phyloP scores from a whole-genome alignment of 2,329 filamentous ascomycete species.

The Fusarium dlaminii region DNA sequence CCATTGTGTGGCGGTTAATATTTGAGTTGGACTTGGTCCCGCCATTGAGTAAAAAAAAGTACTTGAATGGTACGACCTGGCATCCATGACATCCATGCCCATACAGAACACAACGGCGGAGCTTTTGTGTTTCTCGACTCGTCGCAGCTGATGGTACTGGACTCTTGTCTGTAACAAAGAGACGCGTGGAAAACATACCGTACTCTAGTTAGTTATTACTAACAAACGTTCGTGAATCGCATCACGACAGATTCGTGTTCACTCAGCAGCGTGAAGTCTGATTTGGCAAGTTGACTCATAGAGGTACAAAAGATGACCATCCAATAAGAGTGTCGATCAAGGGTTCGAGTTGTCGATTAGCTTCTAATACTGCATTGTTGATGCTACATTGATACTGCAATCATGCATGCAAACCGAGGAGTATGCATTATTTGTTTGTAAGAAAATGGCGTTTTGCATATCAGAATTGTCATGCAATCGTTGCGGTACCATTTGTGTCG shows the following conservation, averaged over 20 bases:
- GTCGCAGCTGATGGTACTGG: conserved; percentile 3
- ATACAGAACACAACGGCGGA: conserved; percentile 9
- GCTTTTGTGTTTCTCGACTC: conserved; percentile 13
- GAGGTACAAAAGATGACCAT: conserved; percentile 12
- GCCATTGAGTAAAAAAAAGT: conserved; percentile 10
- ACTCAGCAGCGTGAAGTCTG: conserved; percentile 18
- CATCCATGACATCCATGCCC: not conserved
- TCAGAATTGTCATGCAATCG: conserved; percentile 23
- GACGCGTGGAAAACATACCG: not conserved
- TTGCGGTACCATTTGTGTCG: conserved; percentile 1
- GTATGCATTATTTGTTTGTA: conserved; percentile 23
- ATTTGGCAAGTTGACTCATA: conserved; percentile 24
- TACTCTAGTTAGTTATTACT: not conserved
- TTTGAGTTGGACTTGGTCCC: conserved; percentile 20
- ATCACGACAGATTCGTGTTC: conserved; percentile 16
- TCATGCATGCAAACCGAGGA: conserved; percentile 19
- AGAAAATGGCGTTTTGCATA: conserved; percentile 26
- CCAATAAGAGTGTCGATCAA: conserved; percentile 34
- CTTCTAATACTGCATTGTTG: conserved; percentile 19
- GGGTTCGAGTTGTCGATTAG: conserved; percentile 15
- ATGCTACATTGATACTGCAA: conserved; percentile 17
- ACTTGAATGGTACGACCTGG: conserved; percentile 17
- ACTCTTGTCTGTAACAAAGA: conserved; percentile 2
- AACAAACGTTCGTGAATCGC: conserved; percentile 6
- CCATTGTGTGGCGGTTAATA: conserved; percentile 36